Evolutionary conservation across 2,329 filamentous ascomycete species (phyloP).

Genomic region (Gnomoniopsis sp.): DNA sequence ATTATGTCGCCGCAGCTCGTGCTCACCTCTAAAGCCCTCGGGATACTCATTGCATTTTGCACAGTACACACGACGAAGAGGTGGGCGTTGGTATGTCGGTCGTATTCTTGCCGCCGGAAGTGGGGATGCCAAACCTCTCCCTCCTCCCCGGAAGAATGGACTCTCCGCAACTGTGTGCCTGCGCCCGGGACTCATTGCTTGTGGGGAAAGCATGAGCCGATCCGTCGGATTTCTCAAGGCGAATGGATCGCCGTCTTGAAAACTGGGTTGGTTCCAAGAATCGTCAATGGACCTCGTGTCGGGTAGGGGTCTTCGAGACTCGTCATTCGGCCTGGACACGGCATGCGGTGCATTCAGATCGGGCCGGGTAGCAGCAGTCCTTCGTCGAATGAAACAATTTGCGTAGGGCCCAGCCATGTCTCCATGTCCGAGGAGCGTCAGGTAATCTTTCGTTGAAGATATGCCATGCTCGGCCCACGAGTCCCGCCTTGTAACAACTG

Average conservation of each 20-base stretch:
- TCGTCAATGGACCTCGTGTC: constrained; percentile 37
- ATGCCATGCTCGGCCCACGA: constrained; percentile 46
- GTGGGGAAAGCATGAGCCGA: constrained; percentile 29
- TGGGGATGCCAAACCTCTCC: constrained; percentile 41
- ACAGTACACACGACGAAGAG: constrained; percentile 73
- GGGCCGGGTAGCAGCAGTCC: constrained; percentile 29
- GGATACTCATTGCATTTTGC: constrained; percentile 75
- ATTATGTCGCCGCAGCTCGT: constrained; percentile 72
- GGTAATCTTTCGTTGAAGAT: constrained; percentile 45
- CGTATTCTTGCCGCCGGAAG: constrained; percentile 36
- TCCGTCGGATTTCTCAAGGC: constrained; percentile 25
- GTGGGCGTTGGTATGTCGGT: constrained; percentile 48
- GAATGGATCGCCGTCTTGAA: constrained; percentile 27
- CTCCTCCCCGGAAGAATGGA: constrained; percentile 36
- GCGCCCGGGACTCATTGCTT: constrained; percentile 25
- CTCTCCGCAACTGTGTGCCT: constrained; percentile 47
- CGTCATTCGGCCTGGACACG: constrained; percentile 30
- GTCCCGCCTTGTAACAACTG: constrained; percentile 43
- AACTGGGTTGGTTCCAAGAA: constrained; percentile 30
- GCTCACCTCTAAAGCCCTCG: constrained; percentile 85
- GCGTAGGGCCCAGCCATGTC: constrained; percentile 34
- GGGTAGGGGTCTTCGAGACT: constrained; percentile 34
- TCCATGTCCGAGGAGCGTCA: constrained; percentile 45
- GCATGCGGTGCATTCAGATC: constrained; percentile 30
- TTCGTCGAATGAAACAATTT: constrained; percentile 40